A percentile compares a stretch with the other conserved stretches of the same genome.
Evolutionary conservation across 1,284 basidiomycete genomes (phyloP).

Genomic region (Papiliotrema fonsecae): DNA sequence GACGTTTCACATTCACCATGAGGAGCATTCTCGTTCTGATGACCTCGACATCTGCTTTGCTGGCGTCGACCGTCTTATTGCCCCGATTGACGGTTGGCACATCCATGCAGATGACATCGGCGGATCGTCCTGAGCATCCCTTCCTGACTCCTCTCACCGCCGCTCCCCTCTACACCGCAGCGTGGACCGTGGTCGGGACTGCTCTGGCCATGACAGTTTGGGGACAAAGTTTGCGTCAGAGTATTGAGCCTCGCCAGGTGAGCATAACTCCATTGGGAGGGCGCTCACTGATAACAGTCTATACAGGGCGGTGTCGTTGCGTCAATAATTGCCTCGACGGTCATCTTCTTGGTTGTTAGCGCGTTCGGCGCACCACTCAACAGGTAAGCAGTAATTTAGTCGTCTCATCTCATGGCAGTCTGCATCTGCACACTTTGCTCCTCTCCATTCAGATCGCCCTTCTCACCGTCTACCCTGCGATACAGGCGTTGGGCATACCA

Average conservation of each 20-base stretch:
- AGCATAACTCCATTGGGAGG: too few relatives aligned
- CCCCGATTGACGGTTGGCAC: background rate
- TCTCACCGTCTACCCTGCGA: slow-evolving; percentile 62
- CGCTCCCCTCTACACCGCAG: slow-evolving; percentile 58
- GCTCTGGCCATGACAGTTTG: too few relatives aligned
- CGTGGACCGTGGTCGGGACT: slow-evolving; percentile 59
- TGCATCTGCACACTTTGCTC: slow-evolving; percentile 54
- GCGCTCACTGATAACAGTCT: too few relatives aligned
- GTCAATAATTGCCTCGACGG: too few relatives aligned
- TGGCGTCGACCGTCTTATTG: background rate
- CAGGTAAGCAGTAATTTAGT: slow-evolving; percentile 9
- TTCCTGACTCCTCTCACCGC: slow-evolving; percentile 64
- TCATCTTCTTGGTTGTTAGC: slow-evolving; percentile 3
- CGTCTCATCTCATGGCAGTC: slow-evolving; percentile 21
- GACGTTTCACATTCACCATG: background rate
- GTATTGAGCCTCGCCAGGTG: too few relatives aligned
- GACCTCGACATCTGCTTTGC: background rate
- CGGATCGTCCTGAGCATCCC: slow-evolving; percentile 60
- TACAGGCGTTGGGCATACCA: slow-evolving; percentile 67
- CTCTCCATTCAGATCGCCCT: slow-evolving; percentile 65
- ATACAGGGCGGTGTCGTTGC: too few relatives aligned
- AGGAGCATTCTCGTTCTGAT: background rate
- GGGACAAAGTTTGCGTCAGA: too few relatives aligned
- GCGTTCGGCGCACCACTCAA: slow-evolving; percentile 8
- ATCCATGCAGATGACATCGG: slow-evolving; percentile 22